Conservation (phyloP, 768 basidiomycete species). For the Tylopilus vinaceipallidus region DNA sequence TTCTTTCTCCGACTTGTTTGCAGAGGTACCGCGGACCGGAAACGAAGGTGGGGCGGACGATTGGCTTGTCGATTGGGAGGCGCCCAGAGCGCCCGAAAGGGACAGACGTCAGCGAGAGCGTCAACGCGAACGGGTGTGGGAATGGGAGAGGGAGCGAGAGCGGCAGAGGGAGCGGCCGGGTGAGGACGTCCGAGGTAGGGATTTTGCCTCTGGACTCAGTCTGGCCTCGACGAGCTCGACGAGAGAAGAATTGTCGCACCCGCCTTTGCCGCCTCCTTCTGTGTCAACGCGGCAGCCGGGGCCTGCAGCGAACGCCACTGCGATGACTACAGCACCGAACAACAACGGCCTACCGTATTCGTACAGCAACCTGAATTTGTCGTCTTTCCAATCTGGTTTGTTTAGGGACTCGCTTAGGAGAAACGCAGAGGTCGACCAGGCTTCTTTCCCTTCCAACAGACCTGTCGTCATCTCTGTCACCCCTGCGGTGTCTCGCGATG, state of each 20-base stretch:
- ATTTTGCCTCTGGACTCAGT: slow-evolving; percentile 11
- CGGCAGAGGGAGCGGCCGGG: slow-evolving; percentile 16
- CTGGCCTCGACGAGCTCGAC: slow-evolving; percentile 14
- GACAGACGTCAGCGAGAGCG: slow-evolving; percentile 5
- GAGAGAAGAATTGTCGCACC: slow-evolving; percentile 17
- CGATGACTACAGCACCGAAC: slow-evolving; percentile 6
- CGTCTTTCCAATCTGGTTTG: slow-evolving; percentile 32
- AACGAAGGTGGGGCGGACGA: slow-evolving; percentile 12
- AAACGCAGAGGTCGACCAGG: slow-evolving; percentile 23
- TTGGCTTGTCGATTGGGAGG: slow-evolving; percentile 22
- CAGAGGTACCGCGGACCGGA: slow-evolving; percentile 10
- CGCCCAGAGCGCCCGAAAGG: slow-evolving; percentile 9
- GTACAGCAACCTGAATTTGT: slow-evolving; percentile 30
- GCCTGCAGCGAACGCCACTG: not conserved
- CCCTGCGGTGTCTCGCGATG: slow-evolving; percentile 11
- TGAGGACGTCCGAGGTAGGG: slow-evolving; percentile 17
- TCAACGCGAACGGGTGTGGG: slow-evolving; percentile 16
- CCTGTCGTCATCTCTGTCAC: slow-evolving; percentile 1
- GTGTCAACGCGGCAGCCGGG: slow-evolving; percentile 6
- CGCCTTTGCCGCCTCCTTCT: not conserved
- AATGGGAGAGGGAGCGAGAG: slow-evolving; percentile 20
- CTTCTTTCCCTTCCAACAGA: slow-evolving; percentile 11
- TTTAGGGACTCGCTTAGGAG: slow-evolving; percentile 34
- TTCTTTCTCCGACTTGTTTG: slow-evolving; percentile 24
- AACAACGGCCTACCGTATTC: slow-evolving; percentile 22